phyloP scores from a whole-genome alignment of 2,329 filamentous ascomycete genomes.

The Taxawa tesnikishii region DNA sequence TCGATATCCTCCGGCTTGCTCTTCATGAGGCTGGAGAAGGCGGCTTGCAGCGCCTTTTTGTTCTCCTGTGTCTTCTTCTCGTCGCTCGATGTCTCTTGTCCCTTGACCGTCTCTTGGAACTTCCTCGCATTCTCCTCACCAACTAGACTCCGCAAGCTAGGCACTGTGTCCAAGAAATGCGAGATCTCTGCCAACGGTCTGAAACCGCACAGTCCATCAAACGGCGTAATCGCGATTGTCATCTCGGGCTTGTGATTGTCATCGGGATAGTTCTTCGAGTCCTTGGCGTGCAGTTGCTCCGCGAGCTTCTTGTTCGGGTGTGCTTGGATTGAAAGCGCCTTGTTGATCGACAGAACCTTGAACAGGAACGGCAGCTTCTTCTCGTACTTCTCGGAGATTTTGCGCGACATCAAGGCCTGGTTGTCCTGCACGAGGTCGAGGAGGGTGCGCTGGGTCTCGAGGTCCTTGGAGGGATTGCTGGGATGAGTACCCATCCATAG shows the following conservation, averaged over 20 bases:
- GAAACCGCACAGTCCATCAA: constrained; percentile 94
- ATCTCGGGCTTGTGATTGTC: constrained; percentile 99
- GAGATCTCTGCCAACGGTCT: constrained; percentile 74
- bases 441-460: constrained; percentile 71
- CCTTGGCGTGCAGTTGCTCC: constrained; percentile 71
- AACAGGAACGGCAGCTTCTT: constrained; percentile 88
- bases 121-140: constrained; percentile 33
- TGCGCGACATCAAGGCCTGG: constrained; percentile 62
- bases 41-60: constrained; percentile 63
- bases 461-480: constrained; percentile 84
- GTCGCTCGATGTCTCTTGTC: constrained; percentile 37
- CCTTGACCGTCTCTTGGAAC: constrained; percentile 36
- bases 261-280: constrained; percentile 93
- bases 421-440: constrained; percentile 84
- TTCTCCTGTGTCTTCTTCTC: constrained; percentile 40
- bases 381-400: constrained; percentile 63
- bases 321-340: constrained; percentile 92
- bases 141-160: constrained; percentile 35
- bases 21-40: constrained; percentile 73
- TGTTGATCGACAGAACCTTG: constrained; percentile 93
- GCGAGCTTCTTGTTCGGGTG: constrained; percentile 64
- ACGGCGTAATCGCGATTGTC: constrained; percentile 93
- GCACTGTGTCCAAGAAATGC: constrained; percentile 63
- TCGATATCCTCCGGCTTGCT: constrained; percentile 55
- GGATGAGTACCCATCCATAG: constrained; percentile 99